Evolutionary conservation across 768 basidiomycete species (phyloP).

Genomic region (Filobasidium floriforme): DNA sequence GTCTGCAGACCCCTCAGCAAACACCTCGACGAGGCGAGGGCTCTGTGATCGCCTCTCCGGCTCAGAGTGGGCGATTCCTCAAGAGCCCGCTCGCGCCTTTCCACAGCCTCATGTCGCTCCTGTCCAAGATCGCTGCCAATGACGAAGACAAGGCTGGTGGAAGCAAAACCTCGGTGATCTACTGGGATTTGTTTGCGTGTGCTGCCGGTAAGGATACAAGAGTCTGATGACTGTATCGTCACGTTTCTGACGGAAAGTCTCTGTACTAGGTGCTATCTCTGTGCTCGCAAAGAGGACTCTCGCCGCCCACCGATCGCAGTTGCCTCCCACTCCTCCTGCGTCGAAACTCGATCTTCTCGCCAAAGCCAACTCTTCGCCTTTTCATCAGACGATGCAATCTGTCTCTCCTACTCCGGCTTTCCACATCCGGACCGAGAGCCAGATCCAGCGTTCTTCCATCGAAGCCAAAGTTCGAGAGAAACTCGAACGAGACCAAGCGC

Average conservation of each 20-base stretch:
- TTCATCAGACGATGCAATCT: neutral
- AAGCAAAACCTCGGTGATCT: constrained; percentile 17
- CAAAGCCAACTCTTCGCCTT: neutral
- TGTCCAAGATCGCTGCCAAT: constrained; percentile 30
- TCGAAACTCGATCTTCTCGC: neutral
- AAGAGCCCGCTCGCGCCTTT: constrained; percentile 38
- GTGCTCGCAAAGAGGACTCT: neutral
- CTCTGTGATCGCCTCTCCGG: constrained; percentile 8
- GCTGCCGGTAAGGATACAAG: neutral
- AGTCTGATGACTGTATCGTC: neutral
- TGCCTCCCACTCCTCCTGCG: neutral
- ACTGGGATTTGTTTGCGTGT: constrained; percentile 33
- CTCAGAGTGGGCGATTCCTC: constrained; percentile 31
- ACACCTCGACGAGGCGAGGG: neutral
- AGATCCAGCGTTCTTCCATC: neutral
- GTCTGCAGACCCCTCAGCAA: constrained; percentile 7
- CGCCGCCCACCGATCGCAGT: neutral
- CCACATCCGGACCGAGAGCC: neutral
- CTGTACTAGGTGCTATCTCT: neutral
- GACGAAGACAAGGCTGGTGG: constrained; percentile 24
- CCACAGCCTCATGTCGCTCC: constrained; percentile 31
- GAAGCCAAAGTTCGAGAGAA: constrained; percentile 1
- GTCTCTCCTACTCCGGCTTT: neutral
- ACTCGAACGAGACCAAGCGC: constrained; percentile 3
- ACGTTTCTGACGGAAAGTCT: neutral